Percentiles rank a stretch among this genome's conserved stretches.
Conservation (phyloP, 345 rosid species). For the Bruguiera gymnorhiza region DNA sequence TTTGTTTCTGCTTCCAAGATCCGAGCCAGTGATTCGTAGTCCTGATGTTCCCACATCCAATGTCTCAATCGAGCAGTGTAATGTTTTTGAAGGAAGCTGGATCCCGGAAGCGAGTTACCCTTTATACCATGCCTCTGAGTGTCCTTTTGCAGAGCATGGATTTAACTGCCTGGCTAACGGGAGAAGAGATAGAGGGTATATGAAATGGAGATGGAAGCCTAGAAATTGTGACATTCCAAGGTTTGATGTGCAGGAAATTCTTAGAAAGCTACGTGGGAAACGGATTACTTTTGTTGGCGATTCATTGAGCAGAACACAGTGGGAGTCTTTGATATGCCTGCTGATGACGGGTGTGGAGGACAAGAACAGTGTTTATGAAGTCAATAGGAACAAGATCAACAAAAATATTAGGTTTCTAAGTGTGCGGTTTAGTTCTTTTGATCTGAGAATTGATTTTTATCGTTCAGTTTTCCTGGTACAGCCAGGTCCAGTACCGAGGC, state of each 20-base stretch:
- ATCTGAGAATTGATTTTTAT: conserved; percentile 58
- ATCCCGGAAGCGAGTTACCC: conserved; percentile 56
- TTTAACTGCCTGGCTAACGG: conserved; percentile 68
- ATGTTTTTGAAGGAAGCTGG: conserved; percentile 60
- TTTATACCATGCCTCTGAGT: conserved; percentile 56
- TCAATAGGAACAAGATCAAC: conserved; percentile 51
- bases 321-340: conserved; percentile 76
- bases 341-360: conserved; percentile 70
- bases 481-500: conserved; percentile 47
- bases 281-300: conserved; percentile 70
- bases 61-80: conserved; percentile 32
- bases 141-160: conserved; percentile 63
- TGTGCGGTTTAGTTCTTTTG: conserved; percentile 43
- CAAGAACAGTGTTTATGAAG: conserved; percentile 56
- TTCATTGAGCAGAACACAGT: conserved; percentile 64
- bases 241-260: conserved; percentile 38
- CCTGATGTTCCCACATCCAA: conserved; percentile 27
- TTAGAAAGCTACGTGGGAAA: conserved; percentile 52
- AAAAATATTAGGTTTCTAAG: conserved; percentile 53
- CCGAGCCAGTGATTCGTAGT: conserved; percentile 28
- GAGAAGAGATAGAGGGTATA: conserved; percentile 49
- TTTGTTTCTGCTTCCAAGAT: conserved; percentile 37
- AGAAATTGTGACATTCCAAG: conserved; percentile 55
- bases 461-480: conserved; percentile 65
- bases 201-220: conserved; percentile 75